Evolutionary conservation across 768 basidiomycete species (phyloP), one percentile per base, ranked within the genome.

Genomic region (Pisolithus albus): DNA sequence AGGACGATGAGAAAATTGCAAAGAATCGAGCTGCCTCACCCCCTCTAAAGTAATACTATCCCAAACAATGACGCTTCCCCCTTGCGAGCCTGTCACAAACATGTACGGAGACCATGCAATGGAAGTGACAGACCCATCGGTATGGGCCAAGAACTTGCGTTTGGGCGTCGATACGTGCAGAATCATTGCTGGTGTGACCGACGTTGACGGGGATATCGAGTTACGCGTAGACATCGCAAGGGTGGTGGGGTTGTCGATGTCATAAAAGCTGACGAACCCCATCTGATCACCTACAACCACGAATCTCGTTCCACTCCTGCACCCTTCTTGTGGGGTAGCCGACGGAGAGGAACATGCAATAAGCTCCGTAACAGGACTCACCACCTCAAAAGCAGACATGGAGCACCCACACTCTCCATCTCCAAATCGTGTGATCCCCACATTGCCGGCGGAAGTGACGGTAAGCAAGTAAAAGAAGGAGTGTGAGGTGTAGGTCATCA

Each of bases 281-380:
- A 86, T 70, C 21, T 71, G 67, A 61, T 90, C 84, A 2, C 89
- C 88, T 1, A 69, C 71, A 8, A 89, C 58, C 30, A 89, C 64
- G 61, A 87, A 79, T 59, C 54, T 40, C 19, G 74, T 64, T 16
- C 39, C 18, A 13, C 34, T 13, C 13, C 34, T 15, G 34, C 34
- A 13, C 11, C 34, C 34, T 5, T 34, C 34, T 15, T 15, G 15
- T 34, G 13, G 11, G 5, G 13, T 5, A 34, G 34, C 34, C 11
- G 11, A 2, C 34, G 13, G 5, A 34, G 34, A 13, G 13, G 34
- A 34, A 5, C 34, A 34, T 15, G 13, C 34, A 15, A 13, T 34
- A 34, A 13, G 34, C 13, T 34, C 34, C 34, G 11, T 11, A 34
- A 5, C 13, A 34, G 34, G 11, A 34, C 11, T 15, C 34, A 34